phyloP scores from a whole-genome alignment of 1,284 basidiomycete genomes.

The Naganishia sp. region DNA sequence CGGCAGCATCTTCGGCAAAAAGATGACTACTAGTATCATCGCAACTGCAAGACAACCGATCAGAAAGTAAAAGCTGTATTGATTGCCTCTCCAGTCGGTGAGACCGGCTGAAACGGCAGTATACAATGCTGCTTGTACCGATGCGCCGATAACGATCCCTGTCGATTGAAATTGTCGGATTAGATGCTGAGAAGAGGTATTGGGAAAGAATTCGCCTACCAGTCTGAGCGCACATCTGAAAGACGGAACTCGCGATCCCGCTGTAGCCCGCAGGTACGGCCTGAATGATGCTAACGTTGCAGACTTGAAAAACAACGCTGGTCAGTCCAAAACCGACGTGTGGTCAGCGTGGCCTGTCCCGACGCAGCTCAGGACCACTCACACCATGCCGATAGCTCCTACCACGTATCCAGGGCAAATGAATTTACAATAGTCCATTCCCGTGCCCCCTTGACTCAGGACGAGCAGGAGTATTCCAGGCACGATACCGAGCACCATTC shows the following conservation, averaged over 20 bases:
- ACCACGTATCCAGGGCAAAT: conserved; percentile 8
- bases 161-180: neutral
- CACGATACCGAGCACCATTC: neutral
- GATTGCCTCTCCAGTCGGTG: conserved; percentile 41
- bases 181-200: neutral
- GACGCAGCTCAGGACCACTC: neutral
- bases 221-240: conserved; percentile 11
- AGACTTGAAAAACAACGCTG: conserved; percentile 18
- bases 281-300: conserved; percentile 9
- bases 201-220: neutral
- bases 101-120: conserved; percentile 42
- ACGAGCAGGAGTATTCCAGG: neutral
- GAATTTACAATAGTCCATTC: conserved; percentile 16
- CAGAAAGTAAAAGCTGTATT: conserved; percentile 45
- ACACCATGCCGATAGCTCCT: conserved; percentile 13
- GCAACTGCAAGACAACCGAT: conserved; percentile 44
- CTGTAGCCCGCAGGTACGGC: conserved; percentile 9
- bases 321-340: neutral
- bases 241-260: conserved; percentile 9
- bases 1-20: neutral
- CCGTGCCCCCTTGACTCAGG: conserved; percentile 3
- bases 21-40: conserved; percentile 7
- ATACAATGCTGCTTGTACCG: conserved; percentile 49
- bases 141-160: conserved; percentile 43
- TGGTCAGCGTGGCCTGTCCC: neutral